phyloP scores from a whole-genome alignment of 2,329 filamentous ascomycete species.

The Aureobasidium sp. region DNA sequence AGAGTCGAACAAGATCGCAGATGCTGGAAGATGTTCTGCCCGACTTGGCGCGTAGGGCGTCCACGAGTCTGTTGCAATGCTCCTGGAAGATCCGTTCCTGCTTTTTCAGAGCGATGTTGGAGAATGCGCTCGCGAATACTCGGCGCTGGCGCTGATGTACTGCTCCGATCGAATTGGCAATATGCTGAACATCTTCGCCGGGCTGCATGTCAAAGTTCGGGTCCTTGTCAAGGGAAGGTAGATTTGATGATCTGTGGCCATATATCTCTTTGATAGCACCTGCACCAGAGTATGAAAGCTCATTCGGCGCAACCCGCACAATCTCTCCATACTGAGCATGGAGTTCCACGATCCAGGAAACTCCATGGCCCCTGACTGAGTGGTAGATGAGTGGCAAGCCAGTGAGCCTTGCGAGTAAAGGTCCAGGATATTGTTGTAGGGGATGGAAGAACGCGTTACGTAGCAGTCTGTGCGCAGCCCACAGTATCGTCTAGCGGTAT shows the following conservation, averaged over 20 bases:
- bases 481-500: no score
- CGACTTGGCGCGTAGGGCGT: conserved; percentile 33
- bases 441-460: not conserved
- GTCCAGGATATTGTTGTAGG: conserved; percentile 1
- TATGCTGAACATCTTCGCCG: conserved; percentile 25
- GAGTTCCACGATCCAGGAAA: not conserved
- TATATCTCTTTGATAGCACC: conserved; percentile 37
- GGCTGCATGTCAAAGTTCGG: conserved; percentile 41
- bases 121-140: conserved; percentile 35
- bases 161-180: conserved; percentile 26
- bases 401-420: no score
- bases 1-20: conserved; percentile 42
- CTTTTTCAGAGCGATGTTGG: conserved; percentile 34
- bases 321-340: conserved; percentile 39
- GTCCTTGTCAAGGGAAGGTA: conserved; percentile 19
- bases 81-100: conserved; percentile 34
- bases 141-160: conserved; percentile 30
- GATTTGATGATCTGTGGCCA: conserved; percentile 16
- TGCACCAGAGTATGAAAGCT: conserved; percentile 38
- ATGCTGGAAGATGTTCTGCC: conserved; percentile 36
- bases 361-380: not conserved
- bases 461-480: no score
- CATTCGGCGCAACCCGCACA: conserved; percentile 41
- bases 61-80: conserved; percentile 34
- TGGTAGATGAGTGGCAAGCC: not conserved